A percentile compares a stretch with the other conserved stretches of the same genome.
Evolutionary conservation across 805 yeast genomes (phyloP).

Genomic region (Hemisphaericaspora nanyangensis): DNA sequence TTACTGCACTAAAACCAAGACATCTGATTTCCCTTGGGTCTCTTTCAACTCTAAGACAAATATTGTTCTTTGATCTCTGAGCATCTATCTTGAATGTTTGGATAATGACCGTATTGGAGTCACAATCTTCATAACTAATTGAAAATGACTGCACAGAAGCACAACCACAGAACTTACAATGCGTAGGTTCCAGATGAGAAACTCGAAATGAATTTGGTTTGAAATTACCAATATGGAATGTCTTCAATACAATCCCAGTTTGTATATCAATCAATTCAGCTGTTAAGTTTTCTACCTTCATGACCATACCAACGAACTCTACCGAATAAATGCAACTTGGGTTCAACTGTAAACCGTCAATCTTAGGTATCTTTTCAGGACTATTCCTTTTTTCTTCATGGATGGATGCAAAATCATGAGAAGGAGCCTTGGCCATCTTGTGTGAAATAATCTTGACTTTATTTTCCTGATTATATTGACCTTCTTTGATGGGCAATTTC

Average conservation of each 20-base stretch:
- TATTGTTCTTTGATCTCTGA: conserved; percentile 71
- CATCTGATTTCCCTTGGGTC: conserved; percentile 91
- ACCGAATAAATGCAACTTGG: conserved; percentile 22
- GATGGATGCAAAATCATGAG: conserved; percentile 10
- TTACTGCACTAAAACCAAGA: conserved; percentile 73
- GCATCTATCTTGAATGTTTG: conserved; percentile 67
- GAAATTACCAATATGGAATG: conserved; percentile 58
- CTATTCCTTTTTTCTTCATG: conserved; percentile 3
- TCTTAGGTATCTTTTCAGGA: not conserved
- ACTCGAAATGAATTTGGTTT: conserved; percentile 60
- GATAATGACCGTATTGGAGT: conserved; percentile 54
- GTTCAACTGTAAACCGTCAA: conserved; percentile 4
- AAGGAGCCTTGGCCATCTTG: not conserved
- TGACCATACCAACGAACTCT: conserved; percentile 72
- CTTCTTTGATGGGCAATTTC: conserved; percentile 45
- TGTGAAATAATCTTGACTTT: not conserved
- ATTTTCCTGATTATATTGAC: conserved; percentile 36
- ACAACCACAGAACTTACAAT: conserved; percentile 89
- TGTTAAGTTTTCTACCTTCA: conserved; percentile 49
- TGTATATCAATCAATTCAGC: conserved; percentile 76
- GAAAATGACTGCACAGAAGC: conserved; percentile 73
- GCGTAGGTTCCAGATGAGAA: conserved; percentile 81
- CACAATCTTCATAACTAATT: conserved; percentile 63
- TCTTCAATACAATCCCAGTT: conserved; percentile 66
- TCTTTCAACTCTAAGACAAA: conserved; percentile 86